A percentile compares a stretch with the other conserved stretches of the same genome.
phyloP scores from a whole-genome alignment of 75 land plant species.

The Cupressus sempervirens region DNA sequence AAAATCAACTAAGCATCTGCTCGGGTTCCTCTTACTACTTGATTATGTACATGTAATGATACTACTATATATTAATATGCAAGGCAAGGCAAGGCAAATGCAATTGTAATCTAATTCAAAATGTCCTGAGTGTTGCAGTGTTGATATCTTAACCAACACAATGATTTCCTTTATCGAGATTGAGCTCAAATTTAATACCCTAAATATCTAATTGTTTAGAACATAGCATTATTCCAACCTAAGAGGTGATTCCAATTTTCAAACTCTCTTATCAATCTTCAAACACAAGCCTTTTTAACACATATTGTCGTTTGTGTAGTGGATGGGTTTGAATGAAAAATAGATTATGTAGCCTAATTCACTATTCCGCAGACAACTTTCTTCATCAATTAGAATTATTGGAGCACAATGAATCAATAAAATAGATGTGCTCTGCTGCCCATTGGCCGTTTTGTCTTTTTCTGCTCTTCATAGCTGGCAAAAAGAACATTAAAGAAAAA shows the following conservation, averaged over 20 bases:
- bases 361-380: background rate
- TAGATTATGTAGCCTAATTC: background rate
- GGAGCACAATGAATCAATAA: background rate
- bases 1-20: too few relatives aligned
- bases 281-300: background rate
- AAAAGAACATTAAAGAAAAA: too few relatives aligned
- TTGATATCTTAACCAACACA: background rate
- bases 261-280: background rate
- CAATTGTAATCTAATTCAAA: background rate
- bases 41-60: background rate
- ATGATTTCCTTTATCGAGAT: background rate
- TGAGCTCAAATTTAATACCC: background rate
- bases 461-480: too few relatives aligned
- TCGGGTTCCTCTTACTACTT: background rate
- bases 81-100: background rate
- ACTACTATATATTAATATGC: background rate
- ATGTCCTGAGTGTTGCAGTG: background rate
- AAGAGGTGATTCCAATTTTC: background rate
- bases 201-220: background rate
- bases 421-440: too few relatives aligned
- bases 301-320: background rate
- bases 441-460: too few relatives aligned
- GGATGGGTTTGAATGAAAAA: background rate
- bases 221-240: background rate
- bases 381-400: too few relatives aligned